A percentile compares a stretch with the other conserved stretches of the same genome.
phyloP scores from a whole-genome alignment of 2,329 filamentous ascomycete species.

The Trichophyton benhamiae region DNA sequence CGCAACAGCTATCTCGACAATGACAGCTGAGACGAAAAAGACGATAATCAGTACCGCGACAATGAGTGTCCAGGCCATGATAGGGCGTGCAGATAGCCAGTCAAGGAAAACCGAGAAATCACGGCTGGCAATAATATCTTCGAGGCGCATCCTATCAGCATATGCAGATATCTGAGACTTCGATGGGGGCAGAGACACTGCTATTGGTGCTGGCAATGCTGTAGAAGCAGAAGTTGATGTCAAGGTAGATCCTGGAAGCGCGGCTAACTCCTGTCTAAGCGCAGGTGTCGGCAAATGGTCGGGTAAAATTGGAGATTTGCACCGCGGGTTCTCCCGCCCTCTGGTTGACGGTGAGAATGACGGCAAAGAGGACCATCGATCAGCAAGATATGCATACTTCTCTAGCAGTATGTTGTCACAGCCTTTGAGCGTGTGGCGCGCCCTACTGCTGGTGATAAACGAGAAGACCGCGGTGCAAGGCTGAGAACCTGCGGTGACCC shows the following conservation, averaged over 20 bases:
- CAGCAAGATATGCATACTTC: not conserved
- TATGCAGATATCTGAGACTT: not conserved
- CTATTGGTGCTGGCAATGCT: not conserved
- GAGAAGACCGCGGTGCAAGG: not conserved
- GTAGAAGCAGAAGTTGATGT: not conserved
- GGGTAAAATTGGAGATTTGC: not conserved
- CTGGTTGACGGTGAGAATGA: not conserved
- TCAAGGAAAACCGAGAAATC: not conserved
- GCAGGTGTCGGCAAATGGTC: not conserved
- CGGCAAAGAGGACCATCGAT: not conserved
- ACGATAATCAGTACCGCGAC: constrained; percentile 5
- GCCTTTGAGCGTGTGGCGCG: not conserved
- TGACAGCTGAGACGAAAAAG: constrained; percentile 11
- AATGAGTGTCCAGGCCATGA: constrained; percentile 4
- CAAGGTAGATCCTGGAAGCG: not conserved
- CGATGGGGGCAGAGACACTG: not conserved
- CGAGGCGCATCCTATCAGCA: not conserved
- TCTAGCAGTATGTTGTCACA: not conserved
- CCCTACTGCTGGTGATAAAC: not conserved
- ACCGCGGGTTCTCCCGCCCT: not conserved
- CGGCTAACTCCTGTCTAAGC: not conserved
- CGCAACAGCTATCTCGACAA: constrained; percentile 7
- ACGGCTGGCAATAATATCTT: not conserved
- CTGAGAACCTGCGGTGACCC: not conserved
- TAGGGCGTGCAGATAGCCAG: constrained; percentile 6